Evolutionary conservation across 2,329 filamentous ascomycete species (phyloP).

Genomic region (Fusarium sp.): DNA sequence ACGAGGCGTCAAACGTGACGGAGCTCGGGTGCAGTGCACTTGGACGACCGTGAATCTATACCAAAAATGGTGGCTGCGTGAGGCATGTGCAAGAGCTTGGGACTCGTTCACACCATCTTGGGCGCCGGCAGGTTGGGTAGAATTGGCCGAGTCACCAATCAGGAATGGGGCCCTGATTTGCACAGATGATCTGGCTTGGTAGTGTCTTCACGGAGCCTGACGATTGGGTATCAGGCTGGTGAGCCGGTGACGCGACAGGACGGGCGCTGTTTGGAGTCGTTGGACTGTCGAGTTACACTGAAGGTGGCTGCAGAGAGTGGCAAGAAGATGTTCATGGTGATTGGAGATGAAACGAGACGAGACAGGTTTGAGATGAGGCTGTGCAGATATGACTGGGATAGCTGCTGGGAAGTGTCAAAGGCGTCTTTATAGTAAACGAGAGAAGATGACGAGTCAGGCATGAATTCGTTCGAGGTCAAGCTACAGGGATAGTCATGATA

Average conservation of each 20-base stretch:
- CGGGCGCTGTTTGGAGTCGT: constrained; percentile 19
- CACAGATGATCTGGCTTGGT: constrained; percentile 16
- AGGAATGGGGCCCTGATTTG: constrained; percentile 5
- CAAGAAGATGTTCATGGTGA: constrained; percentile 11
- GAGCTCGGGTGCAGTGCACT: neutral
- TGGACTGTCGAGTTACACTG: constrained; percentile 15
- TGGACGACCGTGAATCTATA: constrained; percentile 18
- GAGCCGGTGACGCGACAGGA: constrained; percentile 26
- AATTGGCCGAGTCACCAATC: constrained; percentile 20
- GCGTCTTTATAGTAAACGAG: neutral
- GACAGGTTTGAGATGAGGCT: constrained; percentile 9
- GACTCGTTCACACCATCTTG: constrained; percentile 35
- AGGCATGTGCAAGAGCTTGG: constrained; percentile 28
- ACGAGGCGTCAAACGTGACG: neutral
- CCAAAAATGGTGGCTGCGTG: constrained; percentile 26
- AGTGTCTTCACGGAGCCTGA: constrained; percentile 34
- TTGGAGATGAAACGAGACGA: constrained; percentile 12
- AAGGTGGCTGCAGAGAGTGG: constrained; percentile 29
- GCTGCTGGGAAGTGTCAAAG: neutral
- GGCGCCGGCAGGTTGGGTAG: constrained; percentile 3
- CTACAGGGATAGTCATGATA: neutral
- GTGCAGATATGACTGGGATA: constrained; percentile 24
- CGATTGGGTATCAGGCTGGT: constrained; percentile 31
- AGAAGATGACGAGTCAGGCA: constrained; percentile 33
- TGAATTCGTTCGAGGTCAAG: constrained; percentile 3